Evolutionary conservation across 1,139 yeast species (phyloP).

Genomic region (Kurtzmaniella quercitrusa): DNA sequence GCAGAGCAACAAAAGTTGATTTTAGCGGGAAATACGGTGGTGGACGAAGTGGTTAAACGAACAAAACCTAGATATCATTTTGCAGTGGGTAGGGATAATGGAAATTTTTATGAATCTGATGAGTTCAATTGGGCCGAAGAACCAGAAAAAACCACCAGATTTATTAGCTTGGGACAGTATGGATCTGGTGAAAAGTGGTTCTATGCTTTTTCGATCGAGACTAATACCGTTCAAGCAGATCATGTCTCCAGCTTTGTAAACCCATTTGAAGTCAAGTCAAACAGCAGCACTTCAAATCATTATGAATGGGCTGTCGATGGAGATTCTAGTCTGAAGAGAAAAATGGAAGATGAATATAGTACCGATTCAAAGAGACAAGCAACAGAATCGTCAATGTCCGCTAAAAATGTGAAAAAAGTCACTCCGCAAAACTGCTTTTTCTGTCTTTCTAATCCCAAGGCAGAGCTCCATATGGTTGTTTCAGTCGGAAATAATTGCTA

Average conservation of each 20-base stretch:
- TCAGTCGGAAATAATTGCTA: slow-evolving; percentile 68
- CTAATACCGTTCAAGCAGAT: background rate
- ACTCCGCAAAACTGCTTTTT: slow-evolving; percentile 69
- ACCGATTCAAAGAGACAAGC: background rate
- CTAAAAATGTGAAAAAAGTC: slow-evolving; percentile 33
- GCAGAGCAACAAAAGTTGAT: slow-evolving; percentile 34
- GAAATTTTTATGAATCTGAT: slow-evolving; percentile 50
- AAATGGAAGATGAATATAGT: slow-evolving; percentile 8
- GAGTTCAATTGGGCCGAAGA: slow-evolving; percentile 55
- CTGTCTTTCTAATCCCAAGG: slow-evolving; percentile 75
- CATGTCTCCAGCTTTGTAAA: background rate
- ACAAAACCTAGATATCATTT: slow-evolving; percentile 65
- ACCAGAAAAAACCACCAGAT: slow-evolving; percentile 44
- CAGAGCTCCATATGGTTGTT: slow-evolving; percentile 77
- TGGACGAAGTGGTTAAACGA: slow-evolving; percentile 45
- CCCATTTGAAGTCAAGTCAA: background rate
- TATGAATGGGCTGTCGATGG: slow-evolving; percentile 2
- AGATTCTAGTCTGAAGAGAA: slow-evolving; percentile 8
- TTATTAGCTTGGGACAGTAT: slow-evolving; percentile 59
- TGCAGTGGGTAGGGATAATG: slow-evolving; percentile 46
- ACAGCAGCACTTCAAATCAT: background rate
- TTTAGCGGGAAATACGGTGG: slow-evolving; percentile 29
- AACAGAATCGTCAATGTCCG: background rate
- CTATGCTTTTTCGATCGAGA: slow-evolving; percentile 56
- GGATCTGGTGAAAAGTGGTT: slow-evolving; percentile 64